Evolutionary conservation across 768 basidiomycete species (phyloP).

Genomic region (Boletellus emodensis): DNA sequence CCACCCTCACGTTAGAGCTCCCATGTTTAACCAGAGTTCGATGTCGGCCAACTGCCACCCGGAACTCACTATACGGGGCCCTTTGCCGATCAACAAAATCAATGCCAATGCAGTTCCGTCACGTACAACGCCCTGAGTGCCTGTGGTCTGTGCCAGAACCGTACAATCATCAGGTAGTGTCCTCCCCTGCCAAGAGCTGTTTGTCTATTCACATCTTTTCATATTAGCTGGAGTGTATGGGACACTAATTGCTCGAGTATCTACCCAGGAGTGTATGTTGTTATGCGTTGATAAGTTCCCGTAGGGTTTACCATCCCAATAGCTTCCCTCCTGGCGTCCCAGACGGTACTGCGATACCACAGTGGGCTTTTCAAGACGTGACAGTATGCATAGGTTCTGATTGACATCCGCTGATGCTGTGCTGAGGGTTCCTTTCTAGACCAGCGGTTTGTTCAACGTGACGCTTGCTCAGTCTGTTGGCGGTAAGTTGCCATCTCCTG

Average conservation of each 20-base stretch:
- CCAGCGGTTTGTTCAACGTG: conserved; percentile 38
- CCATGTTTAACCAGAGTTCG: conserved; percentile 30
- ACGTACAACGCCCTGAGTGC: conserved; percentile 54
- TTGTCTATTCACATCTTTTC: conserved; percentile 1
- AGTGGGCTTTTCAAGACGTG: conserved; percentile 62
- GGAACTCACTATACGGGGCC: conserved; percentile 32
- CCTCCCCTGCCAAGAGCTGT: not conserved
- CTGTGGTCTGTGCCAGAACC: conserved; percentile 54
- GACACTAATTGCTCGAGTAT: conserved; percentile 42
- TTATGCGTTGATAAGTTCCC: not conserved
- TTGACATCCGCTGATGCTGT: not conserved
- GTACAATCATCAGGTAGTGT: conserved; percentile 35
- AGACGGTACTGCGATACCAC: conserved; percentile 45
- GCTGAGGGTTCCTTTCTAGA: conserved; percentile 21
- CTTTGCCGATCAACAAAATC: conserved; percentile 22
- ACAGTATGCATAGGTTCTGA: conserved; percentile 30
- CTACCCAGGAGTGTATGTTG: conserved; percentile 26
- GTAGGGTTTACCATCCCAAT: not conserved
- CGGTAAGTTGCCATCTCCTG: conserved; percentile 11
- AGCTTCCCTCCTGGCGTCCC: conserved; percentile 53
- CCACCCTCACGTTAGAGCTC: conserved; percentile 6
- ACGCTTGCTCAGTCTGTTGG: conserved; percentile 34
- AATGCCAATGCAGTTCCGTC: conserved; percentile 55
- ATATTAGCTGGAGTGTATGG: conserved; percentile 50
- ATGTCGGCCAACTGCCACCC: conserved; percentile 37